Evolutionary conservation across 495 filamentous ascomycete genomes (phyloP), one percentile per base, ranked within the genome.

Genomic region (Cercophora newfieldiana): DNA sequence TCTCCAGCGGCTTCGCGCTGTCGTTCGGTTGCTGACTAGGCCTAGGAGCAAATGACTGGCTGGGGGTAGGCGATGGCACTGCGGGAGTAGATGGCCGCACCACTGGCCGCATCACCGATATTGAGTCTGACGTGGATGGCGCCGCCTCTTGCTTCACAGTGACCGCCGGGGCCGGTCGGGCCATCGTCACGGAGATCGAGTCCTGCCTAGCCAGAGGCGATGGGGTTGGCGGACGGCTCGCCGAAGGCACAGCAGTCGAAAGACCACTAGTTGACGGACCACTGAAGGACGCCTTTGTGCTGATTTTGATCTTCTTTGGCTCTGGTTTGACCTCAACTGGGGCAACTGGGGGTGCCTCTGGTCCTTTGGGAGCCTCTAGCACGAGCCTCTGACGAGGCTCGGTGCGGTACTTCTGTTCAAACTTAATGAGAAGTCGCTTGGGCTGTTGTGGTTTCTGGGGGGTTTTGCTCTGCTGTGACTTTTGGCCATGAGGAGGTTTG

Each of bases 321-420:
- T 75, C 71, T 16, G 64, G 74, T 63, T 71, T 79, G 29, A 49
- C 10, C 6, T 71, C 59, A 37, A 76, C 76, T 21, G 69, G 70
- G 8, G 71, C 59, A 37, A 76, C 76, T 21, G 69, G 70, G 8
- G 71, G 55, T 10, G 66, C 63, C 1, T 53, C 55, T 3, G 69
- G 67, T 18, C 67, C 66, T 6, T 66, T 67, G 4, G 64, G 69
- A 12, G 64, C 64, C 31, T 49, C 31, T 24, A 55, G 19, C 18
- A 30, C 28, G 6, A 60, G 66, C 62, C 65, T 67, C 30, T 69
- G 67, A 18, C 70, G 71, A 22, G 79, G 71, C 30, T 69, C 64
- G 1, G 72, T 80, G 47, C 79, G 76, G 53, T 65, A 77, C 24
- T 69, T 58, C 14, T 67, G 71, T 1, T 64, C 69, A 56, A 82